Base-by-base conservation (phyloP, 2,329 filamentous ascomycete genomes). In the Escovopsis sp. region DNA sequence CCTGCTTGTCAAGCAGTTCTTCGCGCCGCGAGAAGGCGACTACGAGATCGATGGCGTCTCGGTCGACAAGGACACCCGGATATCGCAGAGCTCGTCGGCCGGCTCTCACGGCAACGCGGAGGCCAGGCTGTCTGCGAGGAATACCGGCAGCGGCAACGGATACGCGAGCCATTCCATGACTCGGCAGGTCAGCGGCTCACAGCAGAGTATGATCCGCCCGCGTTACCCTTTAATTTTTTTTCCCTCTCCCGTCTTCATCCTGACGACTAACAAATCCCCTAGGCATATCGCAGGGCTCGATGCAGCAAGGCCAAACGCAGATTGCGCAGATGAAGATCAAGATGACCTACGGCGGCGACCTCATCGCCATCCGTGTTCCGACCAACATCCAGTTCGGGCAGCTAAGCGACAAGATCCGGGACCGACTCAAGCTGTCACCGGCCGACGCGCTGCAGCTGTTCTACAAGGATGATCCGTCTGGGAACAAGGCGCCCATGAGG, bases 321-420 rank as follows among this genome's bases (percentile, higher is more conserved):
- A 37, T 35, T 35, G 33, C 33, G 35, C 60, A 30, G 4, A 81
- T 95, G 67, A 96, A 95, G 62, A 84, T 96, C 58, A 96, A 96
- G 65, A 81, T 95, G 41, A 91, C 84, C 65, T 95, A 86, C 65
- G 84, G 89, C 49, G 82, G 88, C 46, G 89, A 95, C 50, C 76
- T 93, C 43, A 89, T 95, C 50, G 84, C 91, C 36, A 87, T 98
- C 53, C 80, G 88, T 30, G 85, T 96, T 42, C 82, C 89, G 0
- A 73, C 74, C 1, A 83, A 93, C 42, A 86, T 93, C 52, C 73
- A 73, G 41, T 91, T 81, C 59, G 68, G 74, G 41, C 81, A 86
- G 46, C 71, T 98, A 8, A 81, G 81, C 51, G 81, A 87, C 50
- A 94, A 91, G 62, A 78, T 96, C 45, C 74, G 77, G 39, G 86